A percentile compares a stretch with the other conserved stretches of the same genome.
Conservation (phyloP, 1,139 yeast species). For the Suhomyces wounanorum region DNA sequence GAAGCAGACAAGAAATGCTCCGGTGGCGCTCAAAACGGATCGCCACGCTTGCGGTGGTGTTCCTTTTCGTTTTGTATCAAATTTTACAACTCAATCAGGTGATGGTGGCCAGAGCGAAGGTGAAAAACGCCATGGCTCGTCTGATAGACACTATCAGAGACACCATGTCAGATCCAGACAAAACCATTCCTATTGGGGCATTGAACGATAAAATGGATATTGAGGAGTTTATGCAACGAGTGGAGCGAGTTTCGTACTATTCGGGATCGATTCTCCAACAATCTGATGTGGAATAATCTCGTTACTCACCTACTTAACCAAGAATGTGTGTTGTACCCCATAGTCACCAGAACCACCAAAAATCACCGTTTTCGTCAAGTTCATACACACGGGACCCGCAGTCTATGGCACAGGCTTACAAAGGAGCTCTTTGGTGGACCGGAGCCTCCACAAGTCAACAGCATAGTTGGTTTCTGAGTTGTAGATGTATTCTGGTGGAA, state of each 20-base stretch:
- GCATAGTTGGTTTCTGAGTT: no score
- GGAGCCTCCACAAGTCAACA: no score
- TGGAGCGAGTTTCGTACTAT: background rate
- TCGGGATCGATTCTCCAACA: background rate
- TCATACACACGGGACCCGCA: no score
- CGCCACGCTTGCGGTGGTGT: background rate
- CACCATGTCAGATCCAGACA: conserved; percentile 4
- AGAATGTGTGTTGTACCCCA: no score
- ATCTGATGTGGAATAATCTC: background rate
- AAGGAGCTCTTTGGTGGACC: no score
- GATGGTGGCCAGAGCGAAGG: conserved; percentile 7
- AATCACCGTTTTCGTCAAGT: no score
- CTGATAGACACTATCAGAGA: background rate
- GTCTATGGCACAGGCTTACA: no score
- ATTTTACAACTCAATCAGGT: conserved; percentile 3
- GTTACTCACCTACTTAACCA: no score
- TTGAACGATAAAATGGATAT: conserved; percentile 5
- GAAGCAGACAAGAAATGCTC: background rate
- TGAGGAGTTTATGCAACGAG: conserved; percentile 1
- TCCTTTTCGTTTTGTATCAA: background rate
- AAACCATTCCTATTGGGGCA: background rate
- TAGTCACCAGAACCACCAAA: no score
- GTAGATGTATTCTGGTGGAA: no score
- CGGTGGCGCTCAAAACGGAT: conserved; percentile 1
- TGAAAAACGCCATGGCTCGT: background rate